These are phyloP conservation scores for Rhytidhysteron rufulum DNA, from an alignment of 2,329 filamentous ascomycete genomes.

Conservation along the genomic window DNA sequence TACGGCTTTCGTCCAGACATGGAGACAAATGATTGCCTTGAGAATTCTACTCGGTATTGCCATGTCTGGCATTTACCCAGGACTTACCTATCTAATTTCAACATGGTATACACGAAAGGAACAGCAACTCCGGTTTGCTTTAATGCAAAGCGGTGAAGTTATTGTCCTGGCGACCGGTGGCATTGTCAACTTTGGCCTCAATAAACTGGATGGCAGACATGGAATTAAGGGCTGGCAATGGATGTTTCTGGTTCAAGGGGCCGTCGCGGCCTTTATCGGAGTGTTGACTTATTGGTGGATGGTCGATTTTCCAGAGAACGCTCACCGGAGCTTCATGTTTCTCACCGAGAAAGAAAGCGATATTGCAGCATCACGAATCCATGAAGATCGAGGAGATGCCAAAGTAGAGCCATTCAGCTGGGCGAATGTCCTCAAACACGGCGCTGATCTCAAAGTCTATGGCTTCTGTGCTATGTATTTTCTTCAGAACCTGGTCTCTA, in stretches of 20 bases:
- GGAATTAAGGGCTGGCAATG: constrained; percentile 63
- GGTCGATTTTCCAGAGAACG: constrained; percentile 64
- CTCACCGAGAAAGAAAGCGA: constrained; percentile 53
- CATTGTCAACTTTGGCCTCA: constrained; percentile 67
- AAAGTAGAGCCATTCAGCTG: constrained; percentile 54
- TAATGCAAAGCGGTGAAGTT: constrained; percentile 62
- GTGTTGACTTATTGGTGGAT: constrained; percentile 66
- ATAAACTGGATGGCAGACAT: constrained; percentile 55
- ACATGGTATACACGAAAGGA: constrained; percentile 64
- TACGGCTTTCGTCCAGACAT: constrained; percentile 64
- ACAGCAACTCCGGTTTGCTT: constrained; percentile 63
- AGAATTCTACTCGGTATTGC: constrained; percentile 63
- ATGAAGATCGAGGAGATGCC: constrained; percentile 59
- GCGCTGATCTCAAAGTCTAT: constrained; percentile 59
- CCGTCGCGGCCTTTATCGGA: constrained; percentile 57
- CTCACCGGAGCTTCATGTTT: constrained; percentile 55
- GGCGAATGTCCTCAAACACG: constrained; percentile 53
- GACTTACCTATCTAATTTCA: constrained; percentile 52
- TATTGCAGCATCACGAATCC: constrained; percentile 56
- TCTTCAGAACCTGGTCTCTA: constrained; percentile 63
- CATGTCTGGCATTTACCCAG: constrained; percentile 47
- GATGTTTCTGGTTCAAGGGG: constrained; percentile 66
- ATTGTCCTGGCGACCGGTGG: constrained; percentile 62
- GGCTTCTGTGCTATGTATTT: constrained; percentile 64
- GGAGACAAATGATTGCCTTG: constrained; percentile 67